These are phyloP conservation scores for Grosmannia clavigera DNA, from an alignment of 2,329 filamentous ascomycete genomes.

Conservation along the genomic window DNA sequence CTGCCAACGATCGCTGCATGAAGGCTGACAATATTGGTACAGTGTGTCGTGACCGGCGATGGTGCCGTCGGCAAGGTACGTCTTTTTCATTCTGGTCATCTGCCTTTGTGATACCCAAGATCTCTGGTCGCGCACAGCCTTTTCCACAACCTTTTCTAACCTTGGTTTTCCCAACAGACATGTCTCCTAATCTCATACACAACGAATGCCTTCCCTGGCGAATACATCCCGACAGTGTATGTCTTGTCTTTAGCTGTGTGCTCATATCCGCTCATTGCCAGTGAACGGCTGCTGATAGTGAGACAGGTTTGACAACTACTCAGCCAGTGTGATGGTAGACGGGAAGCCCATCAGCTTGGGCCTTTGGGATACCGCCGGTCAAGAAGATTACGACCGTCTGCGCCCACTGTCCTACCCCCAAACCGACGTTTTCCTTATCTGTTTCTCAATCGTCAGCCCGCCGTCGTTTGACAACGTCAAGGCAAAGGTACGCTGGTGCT, in stretches of 20 bases:
- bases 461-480: conserved; percentile 98
- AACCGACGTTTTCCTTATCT: conserved; percentile 96
- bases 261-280: neutral
- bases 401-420: conserved; percentile 94
- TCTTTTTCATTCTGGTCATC: conserved; percentile 1
- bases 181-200: conserved; percentile 99
- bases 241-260: conserved; percentile 21
- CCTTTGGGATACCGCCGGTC: conserved; percentile 95
- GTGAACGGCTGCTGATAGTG: neutral
- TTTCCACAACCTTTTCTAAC: neutral
- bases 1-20: neutral
- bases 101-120: neutral
- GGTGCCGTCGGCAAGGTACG: conserved; percentile 97
- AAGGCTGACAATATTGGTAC: conserved; percentile 2
- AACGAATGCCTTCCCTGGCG: conserved; percentile 98
- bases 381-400: conserved; percentile 95
- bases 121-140: too few species aligned
- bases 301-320: conserved; percentile 91
- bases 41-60: conserved; percentile 98
- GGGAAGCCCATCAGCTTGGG: conserved; percentile 94
- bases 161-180: conserved; percentile 45
- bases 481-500: conserved; percentile 61
- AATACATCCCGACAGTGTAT: conserved; percentile 98
- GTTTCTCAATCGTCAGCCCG: conserved; percentile 95
- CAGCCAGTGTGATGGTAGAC: conserved; percentile 97